phyloP scores from a whole-genome alignment of 768 basidiomycete species.

The Leucogyrophana mollusca region DNA sequence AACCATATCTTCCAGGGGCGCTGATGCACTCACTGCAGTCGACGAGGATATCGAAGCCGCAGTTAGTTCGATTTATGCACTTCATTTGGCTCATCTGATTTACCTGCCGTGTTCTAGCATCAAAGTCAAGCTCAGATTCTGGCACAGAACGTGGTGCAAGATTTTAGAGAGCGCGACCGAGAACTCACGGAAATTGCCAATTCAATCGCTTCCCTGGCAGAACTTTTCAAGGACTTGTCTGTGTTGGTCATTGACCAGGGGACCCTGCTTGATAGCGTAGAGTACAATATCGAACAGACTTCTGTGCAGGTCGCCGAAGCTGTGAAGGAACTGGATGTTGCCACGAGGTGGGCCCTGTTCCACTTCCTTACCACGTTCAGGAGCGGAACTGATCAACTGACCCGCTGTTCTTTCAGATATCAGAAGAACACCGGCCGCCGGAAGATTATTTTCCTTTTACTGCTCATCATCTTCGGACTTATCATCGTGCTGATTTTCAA shows the following conservation, averaged over 20 bases:
- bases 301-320: constrained; percentile 79
- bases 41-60: constrained; percentile 91
- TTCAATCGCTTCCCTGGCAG: constrained; percentile 87
- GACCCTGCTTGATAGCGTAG: constrained; percentile 92
- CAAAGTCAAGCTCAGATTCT: constrained; percentile 29
- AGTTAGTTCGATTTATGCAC: constrained; percentile 45
- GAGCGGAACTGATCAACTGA: neutral
- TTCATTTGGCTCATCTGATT: constrained; percentile 4
- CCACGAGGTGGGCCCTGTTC: constrained; percentile 62
- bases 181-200: constrained; percentile 90
- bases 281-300: constrained; percentile 96
- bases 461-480: constrained; percentile 87
- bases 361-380: neutral
- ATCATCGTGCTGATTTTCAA: constrained; percentile 91
- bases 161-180: constrained; percentile 50
- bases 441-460: constrained; percentile 88
- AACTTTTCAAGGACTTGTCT: constrained; percentile 94
- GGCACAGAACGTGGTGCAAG: constrained; percentile 37
- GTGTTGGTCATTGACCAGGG: constrained; percentile 96
- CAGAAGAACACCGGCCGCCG: constrained; percentile 92
- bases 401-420: constrained; percentile 53
- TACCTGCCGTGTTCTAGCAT: constrained; percentile 10
- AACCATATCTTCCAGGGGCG: constrained; percentile 75
- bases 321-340: constrained; percentile 78
- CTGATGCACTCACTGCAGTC: constrained; percentile 79